Percentiles rank a stretch among this genome's conserved stretches.
Conservation (phyloP, 805 yeast species). For the Zygotorulaspora danielsina region DNA sequence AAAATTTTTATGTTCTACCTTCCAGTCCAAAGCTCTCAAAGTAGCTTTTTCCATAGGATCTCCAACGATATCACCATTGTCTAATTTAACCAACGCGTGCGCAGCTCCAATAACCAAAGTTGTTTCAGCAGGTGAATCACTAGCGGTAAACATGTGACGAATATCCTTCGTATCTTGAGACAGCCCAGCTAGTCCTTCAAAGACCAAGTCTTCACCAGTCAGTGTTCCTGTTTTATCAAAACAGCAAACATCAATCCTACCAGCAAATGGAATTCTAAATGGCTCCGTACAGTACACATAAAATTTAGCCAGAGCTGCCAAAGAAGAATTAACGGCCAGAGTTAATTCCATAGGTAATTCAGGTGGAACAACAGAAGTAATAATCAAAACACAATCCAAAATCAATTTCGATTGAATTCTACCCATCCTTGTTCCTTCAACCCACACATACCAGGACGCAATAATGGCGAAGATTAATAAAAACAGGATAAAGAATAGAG, state of each 20-base stretch:
- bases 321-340: slow-evolving; percentile 92
- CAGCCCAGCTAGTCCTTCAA: slow-evolving; percentile 93
- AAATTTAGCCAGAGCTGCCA: slow-evolving; percentile 80
- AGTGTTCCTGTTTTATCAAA: slow-evolving; percentile 98
- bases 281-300: slow-evolving; percentile 97
- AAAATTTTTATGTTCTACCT: slow-evolving; percentile 68
- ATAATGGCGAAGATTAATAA: slow-evolving; percentile 86
- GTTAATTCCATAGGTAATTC: slow-evolving; percentile 99
- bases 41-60: slow-evolving; percentile 99
- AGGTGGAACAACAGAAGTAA: slow-evolving; percentile 98
- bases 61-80: slow-evolving; percentile 97
- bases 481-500: slow-evolving; percentile 86
- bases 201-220: slow-evolving; percentile 93
- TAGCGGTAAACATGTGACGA: slow-evolving; percentile 47
- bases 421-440: slow-evolving; percentile 93
- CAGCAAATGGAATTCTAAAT: slow-evolving; percentile 95
- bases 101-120: slow-evolving; percentile 83
- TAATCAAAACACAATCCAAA: slow-evolving; percentile 89
- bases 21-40: slow-evolving; percentile 81
- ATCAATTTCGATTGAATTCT: slow-evolving; percentile 90
- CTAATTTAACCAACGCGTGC: slow-evolving; percentile 89
- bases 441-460: slow-evolving; percentile 98
- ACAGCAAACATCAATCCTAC: slow-evolving; percentile 96
- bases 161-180: slow-evolving; percentile 42
- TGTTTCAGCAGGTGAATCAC: slow-evolving; percentile 67